Conservation (phyloP, 2,329 filamentous ascomycete genomes). For the Penicillium sp. region DNA sequence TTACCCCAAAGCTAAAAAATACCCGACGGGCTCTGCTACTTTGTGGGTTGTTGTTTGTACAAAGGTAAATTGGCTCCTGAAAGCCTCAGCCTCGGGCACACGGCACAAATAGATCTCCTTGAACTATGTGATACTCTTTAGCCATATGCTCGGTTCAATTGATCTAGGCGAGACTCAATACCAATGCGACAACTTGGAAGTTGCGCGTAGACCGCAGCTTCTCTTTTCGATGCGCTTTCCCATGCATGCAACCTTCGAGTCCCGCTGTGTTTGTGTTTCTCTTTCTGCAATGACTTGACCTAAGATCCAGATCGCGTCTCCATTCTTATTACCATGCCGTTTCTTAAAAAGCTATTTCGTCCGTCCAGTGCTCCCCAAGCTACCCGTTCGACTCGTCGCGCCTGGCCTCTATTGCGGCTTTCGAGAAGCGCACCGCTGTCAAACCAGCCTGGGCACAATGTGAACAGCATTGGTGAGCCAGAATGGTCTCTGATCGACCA, state of each 20-base stretch:
- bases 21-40: conserved; percentile 7
- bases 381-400: conserved; percentile 4
- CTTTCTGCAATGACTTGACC: not conserved
- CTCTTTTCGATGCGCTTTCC: not conserved
- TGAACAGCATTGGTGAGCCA: not conserved
- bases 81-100: conserved; percentile 14
- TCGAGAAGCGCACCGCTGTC: conserved; percentile 4
- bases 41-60: conserved; percentile 23
- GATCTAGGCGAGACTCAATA: not conserved
- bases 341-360: conserved; percentile 11
- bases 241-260: not conserved
- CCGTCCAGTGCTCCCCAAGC: conserved; percentile 1
- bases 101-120: conserved; percentile 30
- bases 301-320: not conserved
- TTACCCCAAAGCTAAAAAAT: not conserved
- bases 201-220: conserved; percentile 1
- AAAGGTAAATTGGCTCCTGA: conserved; percentile 29
- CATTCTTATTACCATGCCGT: conserved; percentile 12
- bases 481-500: not conserved
- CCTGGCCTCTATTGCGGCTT: conserved; percentile 13
- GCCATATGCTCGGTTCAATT: not conserved
- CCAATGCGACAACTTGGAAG: not conserved
- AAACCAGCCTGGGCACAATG: not conserved
- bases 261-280: not conserved
- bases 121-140: conserved; percentile 5